Percentiles rank a stretch among this genome's conserved stretches.
Evolutionary conservation across 805 yeast genomes (phyloP).

Genomic region (Blastobotrys terrestris): DNA sequence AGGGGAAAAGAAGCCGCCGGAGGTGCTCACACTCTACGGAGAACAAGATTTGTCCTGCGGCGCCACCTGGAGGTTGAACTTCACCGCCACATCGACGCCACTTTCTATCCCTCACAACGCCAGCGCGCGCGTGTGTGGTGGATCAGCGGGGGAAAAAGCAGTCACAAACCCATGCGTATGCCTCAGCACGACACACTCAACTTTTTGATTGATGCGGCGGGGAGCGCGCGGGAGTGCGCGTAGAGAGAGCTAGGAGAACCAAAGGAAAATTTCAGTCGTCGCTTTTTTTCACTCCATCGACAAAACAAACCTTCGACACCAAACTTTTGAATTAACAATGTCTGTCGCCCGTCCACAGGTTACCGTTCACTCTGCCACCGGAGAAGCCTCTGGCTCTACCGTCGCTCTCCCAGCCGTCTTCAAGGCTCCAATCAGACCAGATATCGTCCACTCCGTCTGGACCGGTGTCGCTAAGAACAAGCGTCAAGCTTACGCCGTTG

Average conservation of each 20-base stretch:
- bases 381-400: slow-evolving; percentile 78
- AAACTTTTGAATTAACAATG: slow-evolving; percentile 31
- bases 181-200: too few species aligned
- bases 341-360: slow-evolving; percentile 89
- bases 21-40: too few species aligned
- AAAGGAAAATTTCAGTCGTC: neutral
- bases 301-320: slow-evolving; percentile 4
- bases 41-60: too few species aligned
- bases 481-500: slow-evolving; percentile 99
- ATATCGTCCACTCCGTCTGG: slow-evolving; percentile 98
- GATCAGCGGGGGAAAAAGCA: too few species aligned
- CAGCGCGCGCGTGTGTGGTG: neutral
- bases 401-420: slow-evolving; percentile 97
- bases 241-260: neutral
- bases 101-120: neutral
- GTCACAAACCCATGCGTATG: neutral
- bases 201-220: too few species aligned
- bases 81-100: too few species aligned
- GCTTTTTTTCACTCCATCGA: neutral
- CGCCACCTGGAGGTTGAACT: too few species aligned
- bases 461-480: slow-evolving; percentile 99
- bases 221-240: neutral
- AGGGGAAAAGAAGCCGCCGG: neutral
- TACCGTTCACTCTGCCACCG: slow-evolving; percentile 82
- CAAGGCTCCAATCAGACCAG: slow-evolving; percentile 99